These are phyloP conservation scores for Pythium myriotylum DNA, from an alignment of 352 stramenopile genomes.

Conservation along the genomic window DNA sequence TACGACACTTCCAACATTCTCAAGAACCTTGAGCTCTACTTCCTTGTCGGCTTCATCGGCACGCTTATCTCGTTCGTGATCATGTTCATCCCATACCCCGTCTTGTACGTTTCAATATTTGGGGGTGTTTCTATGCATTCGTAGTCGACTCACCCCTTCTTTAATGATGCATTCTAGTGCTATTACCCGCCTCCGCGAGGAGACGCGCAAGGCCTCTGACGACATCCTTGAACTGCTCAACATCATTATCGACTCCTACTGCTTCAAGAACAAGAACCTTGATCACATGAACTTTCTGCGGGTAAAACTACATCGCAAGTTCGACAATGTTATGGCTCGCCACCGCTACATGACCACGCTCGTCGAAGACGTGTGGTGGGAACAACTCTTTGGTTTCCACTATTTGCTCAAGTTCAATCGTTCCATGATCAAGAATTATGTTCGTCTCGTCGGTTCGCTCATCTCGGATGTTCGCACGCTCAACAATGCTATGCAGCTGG, in stretches of 20 bases:
- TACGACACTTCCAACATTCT: conserved; percentile 70
- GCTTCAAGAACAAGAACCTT: conserved; percentile 87
- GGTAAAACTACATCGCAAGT: conserved; percentile 75
- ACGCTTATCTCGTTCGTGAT: conserved; percentile 70
- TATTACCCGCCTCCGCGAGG: conserved; percentile 50
- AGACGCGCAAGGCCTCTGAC: conserved; percentile 48
- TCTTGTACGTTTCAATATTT: conserved; percentile 58
- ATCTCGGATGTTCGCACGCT: conserved; percentile 67
- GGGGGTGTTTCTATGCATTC: no score
- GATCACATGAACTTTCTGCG: conserved; percentile 84
- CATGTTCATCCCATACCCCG: conserved; percentile 77
- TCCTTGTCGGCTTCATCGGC: conserved; percentile 73
- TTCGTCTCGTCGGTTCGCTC: conserved; percentile 62
- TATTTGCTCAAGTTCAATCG: conserved; percentile 70
- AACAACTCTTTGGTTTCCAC: conserved; percentile 77
- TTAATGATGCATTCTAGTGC: conserved; percentile 35
- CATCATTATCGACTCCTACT: conserved; percentile 85
- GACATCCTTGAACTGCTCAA: conserved; percentile 78
- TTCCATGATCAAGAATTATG: conserved; percentile 69
- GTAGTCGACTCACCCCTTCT: background rate
- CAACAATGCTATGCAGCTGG: conserved; percentile 80
- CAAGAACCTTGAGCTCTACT: conserved; percentile 75
- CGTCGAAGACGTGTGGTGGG: conserved; percentile 80
- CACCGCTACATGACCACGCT: conserved; percentile 62
- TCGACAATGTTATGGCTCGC: conserved; percentile 49